Evolutionary conservation across 1,139 yeast species (phyloP), one percentile per base, ranked within the genome.

Genomic region (Suhomyces panamericanus): DNA sequence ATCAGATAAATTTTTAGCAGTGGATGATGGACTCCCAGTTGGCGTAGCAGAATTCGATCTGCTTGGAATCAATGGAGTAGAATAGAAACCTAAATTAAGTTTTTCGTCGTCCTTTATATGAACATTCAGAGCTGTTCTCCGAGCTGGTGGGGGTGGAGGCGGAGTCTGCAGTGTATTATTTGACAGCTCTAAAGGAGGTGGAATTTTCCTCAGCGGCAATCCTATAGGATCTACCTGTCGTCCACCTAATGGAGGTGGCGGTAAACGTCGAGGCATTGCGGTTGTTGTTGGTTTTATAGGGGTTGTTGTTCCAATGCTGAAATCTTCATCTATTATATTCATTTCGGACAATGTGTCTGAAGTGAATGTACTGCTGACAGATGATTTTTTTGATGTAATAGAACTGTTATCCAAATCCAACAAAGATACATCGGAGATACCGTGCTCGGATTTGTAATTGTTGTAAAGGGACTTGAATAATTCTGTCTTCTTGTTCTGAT

Each of bases 1-100:
- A 10, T 27, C 10, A 3, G n/a, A 22, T 13, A 40, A 10, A 11
- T 36, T 20, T 3, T 10, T 3, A 6, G 17, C 16, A 7, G 44
- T 35, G 8, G 49, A 42, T 9, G 48, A 38, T 12, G 40, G 24
- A 8, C 24, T 42, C 8, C 49, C 53, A 8, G 49, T 47, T 3
- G 73, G 68, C 1, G 69, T 62, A 1, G 59, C 55, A 6, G 73
- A 62, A 36, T 53, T 59, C 1, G 74, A 64, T 41, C 69, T 59
- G 35, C 68, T 67, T 4, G 77, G 77, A 28, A 73, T 62, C 16
- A 73, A 64, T 1, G 77, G 77, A 0, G 73, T 60, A 0, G 70
- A 52, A 4, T 73, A 59, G 44, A 72, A 73, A 9, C 75, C 78
- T 35, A 67, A 48, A 6, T 75, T 74, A 8, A 49, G 45, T 15